Evolutionary conservation across 768 basidiomycete genomes (phyloP).

Genomic region (Pisolithus marmoratus): DNA sequence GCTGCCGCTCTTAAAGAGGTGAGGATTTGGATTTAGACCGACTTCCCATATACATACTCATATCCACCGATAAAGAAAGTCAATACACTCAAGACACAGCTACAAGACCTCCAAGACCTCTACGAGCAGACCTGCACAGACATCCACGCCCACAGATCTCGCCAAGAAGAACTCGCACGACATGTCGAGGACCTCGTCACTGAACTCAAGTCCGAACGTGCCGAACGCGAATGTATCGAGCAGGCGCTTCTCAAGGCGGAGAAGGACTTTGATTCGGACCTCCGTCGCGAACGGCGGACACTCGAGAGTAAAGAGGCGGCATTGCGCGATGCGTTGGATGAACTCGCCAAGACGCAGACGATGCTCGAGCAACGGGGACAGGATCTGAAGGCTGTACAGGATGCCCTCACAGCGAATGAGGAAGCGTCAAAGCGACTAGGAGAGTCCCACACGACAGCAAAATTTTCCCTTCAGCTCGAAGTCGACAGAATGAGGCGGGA

Average conservation of each 20-base stretch:
- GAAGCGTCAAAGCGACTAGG: constrained; percentile 74
- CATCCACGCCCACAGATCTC: constrained; percentile 57
- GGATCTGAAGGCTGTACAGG: constrained; percentile 71
- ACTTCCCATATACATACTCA: neutral
- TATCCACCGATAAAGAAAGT: constrained; percentile 52
- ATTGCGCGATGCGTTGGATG: constrained; percentile 55
- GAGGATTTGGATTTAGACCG: constrained; percentile 7
- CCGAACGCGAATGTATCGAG: constrained; percentile 49
- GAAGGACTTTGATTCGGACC: constrained; percentile 56
- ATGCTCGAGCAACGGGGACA: constrained; percentile 66
- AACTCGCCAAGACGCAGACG: constrained; percentile 56
- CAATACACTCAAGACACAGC: constrained; percentile 51
- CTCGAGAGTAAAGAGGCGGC: constrained; percentile 69
- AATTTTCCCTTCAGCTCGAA: constrained; percentile 86
- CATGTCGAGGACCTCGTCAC: constrained; percentile 69
- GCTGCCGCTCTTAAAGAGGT: constrained; percentile 79
- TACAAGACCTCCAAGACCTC: constrained; percentile 57
- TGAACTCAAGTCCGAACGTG: constrained; percentile 55
- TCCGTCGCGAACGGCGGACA: constrained; percentile 54
- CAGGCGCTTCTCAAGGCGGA: constrained; percentile 52
- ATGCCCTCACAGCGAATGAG: constrained; percentile 65
- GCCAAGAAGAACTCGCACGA: constrained; percentile 71
- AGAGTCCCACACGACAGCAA: constrained; percentile 76
- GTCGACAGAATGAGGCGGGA: constrained; percentile 83
- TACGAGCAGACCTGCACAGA: constrained; percentile 63